Conservation (phyloP, 306 rosid genomes). For the Sophora flavescens region DNA sequence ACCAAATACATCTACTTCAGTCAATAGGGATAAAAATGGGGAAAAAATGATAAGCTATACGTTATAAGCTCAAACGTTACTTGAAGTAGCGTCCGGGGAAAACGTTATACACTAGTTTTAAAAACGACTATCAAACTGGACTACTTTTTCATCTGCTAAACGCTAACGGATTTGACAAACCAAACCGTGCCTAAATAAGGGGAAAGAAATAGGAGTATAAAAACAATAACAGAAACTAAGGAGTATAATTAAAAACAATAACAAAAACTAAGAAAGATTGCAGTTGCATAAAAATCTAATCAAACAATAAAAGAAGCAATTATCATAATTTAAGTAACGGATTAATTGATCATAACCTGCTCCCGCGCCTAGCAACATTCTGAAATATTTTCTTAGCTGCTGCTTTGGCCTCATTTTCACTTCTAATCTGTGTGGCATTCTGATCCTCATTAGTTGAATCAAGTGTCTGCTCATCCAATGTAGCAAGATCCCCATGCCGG, state of each 20-base stretch:
- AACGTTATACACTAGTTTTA: too few relatives aligned
- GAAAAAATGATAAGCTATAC: too few relatives aligned
- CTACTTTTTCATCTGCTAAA: too few relatives aligned
- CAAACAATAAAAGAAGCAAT: background rate
- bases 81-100: too few relatives aligned
- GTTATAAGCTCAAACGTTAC: too few relatives aligned
- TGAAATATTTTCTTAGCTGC: conserved; percentile 87
- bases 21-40: too few relatives aligned
- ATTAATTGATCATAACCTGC: conserved; percentile 58
- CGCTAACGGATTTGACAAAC: too few relatives aligned
- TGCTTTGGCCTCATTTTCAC: conserved; percentile 83
- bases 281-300: conserved; percentile 3
- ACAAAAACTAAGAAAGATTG: conserved; percentile 6
- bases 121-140: too few relatives aligned
- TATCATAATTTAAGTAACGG: background rate
- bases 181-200: too few relatives aligned
- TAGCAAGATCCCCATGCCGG: conserved; percentile 68
- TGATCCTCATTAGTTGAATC: conserved; percentile 56
- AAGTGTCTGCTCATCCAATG: conserved; percentile 71
- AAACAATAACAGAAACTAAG: conserved; percentile 16
- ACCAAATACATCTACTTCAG: too few relatives aligned
- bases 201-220: background rate
- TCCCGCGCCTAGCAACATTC: conserved; percentile 77
- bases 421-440: conserved; percentile 63
- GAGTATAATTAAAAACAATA: conserved; percentile 26